Evolutionary conservation across 805 yeast genomes (phyloP).

Genomic region (Nakazawaea ambrosiae): DNA sequence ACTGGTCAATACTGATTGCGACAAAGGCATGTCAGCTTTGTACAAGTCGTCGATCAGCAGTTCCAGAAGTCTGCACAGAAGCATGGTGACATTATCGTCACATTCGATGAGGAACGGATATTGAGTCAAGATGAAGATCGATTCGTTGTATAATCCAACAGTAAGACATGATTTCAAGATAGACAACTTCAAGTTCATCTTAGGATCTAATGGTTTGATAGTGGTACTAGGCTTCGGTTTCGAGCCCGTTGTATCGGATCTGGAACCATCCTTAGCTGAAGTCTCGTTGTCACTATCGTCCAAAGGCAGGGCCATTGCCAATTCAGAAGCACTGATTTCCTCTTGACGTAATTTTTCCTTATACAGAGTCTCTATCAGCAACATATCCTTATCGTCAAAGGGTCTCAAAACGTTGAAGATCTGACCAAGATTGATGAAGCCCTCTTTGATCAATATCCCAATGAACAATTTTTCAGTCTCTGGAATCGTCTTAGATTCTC

Average conservation of each 20-base stretch:
- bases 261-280: slow-evolving; percentile 8
- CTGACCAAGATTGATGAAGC: slow-evolving; percentile 56
- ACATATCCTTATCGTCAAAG: slow-evolving; percentile 34
- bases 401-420: slow-evolving; percentile 55
- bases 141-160: slow-evolving; percentile 57
- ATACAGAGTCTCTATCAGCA: slow-evolving; percentile 33
- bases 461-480: slow-evolving; percentile 38
- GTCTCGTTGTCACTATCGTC: slow-evolving; percentile 56
- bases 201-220: slow-evolving; percentile 10
- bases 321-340: slow-evolving; percentile 64
- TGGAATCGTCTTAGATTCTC: slow-evolving; percentile 26
- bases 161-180: slow-evolving; percentile 48
- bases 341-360: slow-evolving; percentile 42
- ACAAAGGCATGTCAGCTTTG: slow-evolving; percentile 13
- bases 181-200: slow-evolving; percentile 29
- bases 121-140: slow-evolving; percentile 48
- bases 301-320: slow-evolving; percentile 85
- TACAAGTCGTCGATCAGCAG: slow-evolving; percentile 44
- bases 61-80: slow-evolving; percentile 44
- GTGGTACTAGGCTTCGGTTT: slow-evolving; percentile 12
- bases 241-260: not conserved
- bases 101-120: slow-evolving; percentile 56
- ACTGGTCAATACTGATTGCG: slow-evolving; percentile 5
- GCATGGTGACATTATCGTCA: slow-evolving; percentile 38
- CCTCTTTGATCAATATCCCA: slow-evolving; percentile 57